Percentiles rank a stretch among this genome's conserved stretches.
phyloP scores from a whole-genome alignment of 352 stramenopile genomes.

The Phytophthora podocarpi region DNA sequence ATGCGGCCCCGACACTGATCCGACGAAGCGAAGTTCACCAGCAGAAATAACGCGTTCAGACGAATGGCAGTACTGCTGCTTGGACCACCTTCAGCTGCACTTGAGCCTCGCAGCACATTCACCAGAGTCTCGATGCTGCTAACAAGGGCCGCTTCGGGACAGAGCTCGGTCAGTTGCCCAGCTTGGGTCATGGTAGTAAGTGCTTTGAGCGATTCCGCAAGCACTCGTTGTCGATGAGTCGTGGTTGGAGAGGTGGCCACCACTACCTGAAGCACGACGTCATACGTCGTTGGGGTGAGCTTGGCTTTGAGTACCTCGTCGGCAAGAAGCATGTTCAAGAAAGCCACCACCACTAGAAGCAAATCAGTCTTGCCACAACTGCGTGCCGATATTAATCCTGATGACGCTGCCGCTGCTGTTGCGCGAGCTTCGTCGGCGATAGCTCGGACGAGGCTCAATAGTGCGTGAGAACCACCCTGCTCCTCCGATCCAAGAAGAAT shows the following conservation, averaged over 20 bases:
- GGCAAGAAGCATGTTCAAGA: constrained; percentile 55
- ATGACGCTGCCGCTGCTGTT: constrained; percentile 7
- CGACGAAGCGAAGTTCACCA: constrained; percentile 71
- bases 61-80: constrained; percentile 42
- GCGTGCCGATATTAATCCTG: constrained; percentile 11
- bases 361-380: constrained; percentile 16
- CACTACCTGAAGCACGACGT: constrained; percentile 61
- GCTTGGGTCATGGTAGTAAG: constrained; percentile 57
- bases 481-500: constrained; percentile 35
- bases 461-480: constrained; percentile 31
- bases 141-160: constrained; percentile 42
- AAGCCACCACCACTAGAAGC: constrained; percentile 46
- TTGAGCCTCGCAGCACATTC: constrained; percentile 33
- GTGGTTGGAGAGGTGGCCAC: constrained; percentile 23
- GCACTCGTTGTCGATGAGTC: constrained; percentile 35
- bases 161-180: constrained; percentile 30
- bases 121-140: constrained; percentile 57
- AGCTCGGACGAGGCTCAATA: constrained; percentile 55
- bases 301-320: constrained; percentile 61
- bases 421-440: constrained; percentile 54
- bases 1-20: constrained; percentile 48
- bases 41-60: constrained; percentile 62
- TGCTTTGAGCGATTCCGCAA: constrained; percentile 54
- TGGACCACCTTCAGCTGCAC: background rate
- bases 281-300: constrained; percentile 62